Percentiles rank a stretch among this genome's conserved stretches.
These are phyloP conservation scores for Craspedostauros australis DNA, from an alignment of 108 stramenopile species.

Conservation along the genomic window DNA sequence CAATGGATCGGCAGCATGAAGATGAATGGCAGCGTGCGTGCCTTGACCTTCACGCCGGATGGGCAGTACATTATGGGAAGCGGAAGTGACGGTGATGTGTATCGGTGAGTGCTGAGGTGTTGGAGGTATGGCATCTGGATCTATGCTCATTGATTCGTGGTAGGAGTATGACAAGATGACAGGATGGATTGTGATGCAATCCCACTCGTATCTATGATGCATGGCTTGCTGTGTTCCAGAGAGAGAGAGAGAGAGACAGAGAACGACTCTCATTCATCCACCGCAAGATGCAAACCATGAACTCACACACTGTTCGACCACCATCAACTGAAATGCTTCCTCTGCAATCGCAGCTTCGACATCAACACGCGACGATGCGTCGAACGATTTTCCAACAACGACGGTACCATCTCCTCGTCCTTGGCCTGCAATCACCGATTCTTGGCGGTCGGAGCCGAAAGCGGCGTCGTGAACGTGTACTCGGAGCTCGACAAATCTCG, in stretches of 20 bases:
- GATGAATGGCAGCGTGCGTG: conserved; percentile 86
- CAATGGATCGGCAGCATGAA: conserved; percentile 87
- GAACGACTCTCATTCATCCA: conserved; percentile 1
- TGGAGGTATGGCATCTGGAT: too few species aligned
- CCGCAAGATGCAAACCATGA: too few species aligned
- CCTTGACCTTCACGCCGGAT: conserved; percentile 78
- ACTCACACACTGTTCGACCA: conserved; percentile 5
- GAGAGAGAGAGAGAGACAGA: neutral
- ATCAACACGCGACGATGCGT: conserved; percentile 68
- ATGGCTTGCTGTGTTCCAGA: too few species aligned
- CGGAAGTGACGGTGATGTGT: conserved; percentile 93
- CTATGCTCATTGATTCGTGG: too few species aligned
- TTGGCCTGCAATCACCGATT: conserved; percentile 43
- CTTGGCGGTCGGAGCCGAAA: conserved; percentile 89
- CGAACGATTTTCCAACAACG: conserved; percentile 86
- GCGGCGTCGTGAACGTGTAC: conserved; percentile 95
- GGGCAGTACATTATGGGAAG: conserved; percentile 76
- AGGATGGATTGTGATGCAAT: too few species aligned
- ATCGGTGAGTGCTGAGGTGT: conserved; percentile 59
- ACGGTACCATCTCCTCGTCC: conserved; percentile 80
- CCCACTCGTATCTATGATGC: too few species aligned
- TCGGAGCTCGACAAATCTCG: conserved; percentile 8
- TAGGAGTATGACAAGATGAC: too few species aligned
- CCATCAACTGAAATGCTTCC: neutral
- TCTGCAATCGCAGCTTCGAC: conserved; percentile 75